Evolutionary conservation across 768 basidiomycete genomes (phyloP).

Genomic region (Lactifluus hygrophoroides): DNA sequence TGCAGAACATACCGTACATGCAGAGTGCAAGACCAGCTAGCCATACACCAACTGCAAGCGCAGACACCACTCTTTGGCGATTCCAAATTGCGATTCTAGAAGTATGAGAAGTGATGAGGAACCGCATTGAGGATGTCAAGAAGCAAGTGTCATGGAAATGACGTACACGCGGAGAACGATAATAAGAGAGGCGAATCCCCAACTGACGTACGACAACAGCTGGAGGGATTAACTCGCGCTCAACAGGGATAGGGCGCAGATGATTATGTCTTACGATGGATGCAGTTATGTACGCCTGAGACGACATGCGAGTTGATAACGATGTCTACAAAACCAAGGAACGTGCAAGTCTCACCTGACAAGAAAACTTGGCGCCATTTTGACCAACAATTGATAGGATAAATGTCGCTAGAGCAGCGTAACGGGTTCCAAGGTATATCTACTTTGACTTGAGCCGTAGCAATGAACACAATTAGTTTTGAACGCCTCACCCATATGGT

Average conservation of each 20-base stretch:
- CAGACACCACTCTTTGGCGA: too few relatives aligned
- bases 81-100: too few relatives aligned
- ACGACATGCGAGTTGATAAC: neutral
- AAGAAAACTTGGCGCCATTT: neutral
- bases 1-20: too few relatives aligned
- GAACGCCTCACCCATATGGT: neutral
- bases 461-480: neutral
- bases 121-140: too few relatives aligned
- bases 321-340: neutral
- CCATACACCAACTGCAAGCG: too few relatives aligned
- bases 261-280: neutral
- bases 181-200: too few relatives aligned
- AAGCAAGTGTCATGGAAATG: too few relatives aligned
- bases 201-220: too few relatives aligned
- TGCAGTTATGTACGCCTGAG: neutral
- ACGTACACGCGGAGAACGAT: too few relatives aligned
- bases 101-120: too few relatives aligned
- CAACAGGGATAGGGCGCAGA: neutral
- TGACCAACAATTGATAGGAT: neutral
- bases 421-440: neutral
- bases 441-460: neutral
- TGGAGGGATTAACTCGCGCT: too few relatives aligned
- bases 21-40: too few relatives aligned
- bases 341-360: neutral
- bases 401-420: neutral